Evolutionary conservation across 371 early-diverging fungal species (phyloP), one percentile per base, ranked within the genome.

Genomic region (Aphelidium insulamus): DNA sequence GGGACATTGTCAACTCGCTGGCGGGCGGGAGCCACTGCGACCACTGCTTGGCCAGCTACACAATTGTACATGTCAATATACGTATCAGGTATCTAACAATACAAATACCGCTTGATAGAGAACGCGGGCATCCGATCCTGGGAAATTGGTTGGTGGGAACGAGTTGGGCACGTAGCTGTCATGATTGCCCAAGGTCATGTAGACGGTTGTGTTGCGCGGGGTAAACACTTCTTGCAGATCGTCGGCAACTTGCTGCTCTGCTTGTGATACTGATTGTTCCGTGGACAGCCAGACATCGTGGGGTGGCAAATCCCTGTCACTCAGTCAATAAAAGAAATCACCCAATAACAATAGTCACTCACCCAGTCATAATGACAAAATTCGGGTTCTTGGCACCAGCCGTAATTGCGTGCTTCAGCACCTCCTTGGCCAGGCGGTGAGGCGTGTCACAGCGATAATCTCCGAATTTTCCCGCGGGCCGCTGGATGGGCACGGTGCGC

Each of bases 161-260:
- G 19, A 28, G 26, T 45, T 45, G 10, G 35, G 22, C 5, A 42
- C 41, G 4, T 34, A 34, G 3, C 33, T 11, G 29, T 45, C 46
- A 20, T 45, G 46, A 33, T 45, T 45, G 17, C 46, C 46, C 28
- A 45, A 23, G 15, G 29, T 21, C 15, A 38, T 41, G 15, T 36
- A 44, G 8, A 40, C 20, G n/a, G n/a, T n/a, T n/a, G n/a, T 28
- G 34, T 28, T 5, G 21, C 38, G 11, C 17, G 20, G 9, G 20
- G 12, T 2, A 37, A 23, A 14, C 23, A 37, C 23, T 38, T 38
- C 10, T 20, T 15, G 34, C 34, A 38, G 21, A 36, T 39, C 4
- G 4, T 11, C 38, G 22, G 16, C 21, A 8, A 26, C n/a, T 18
- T n/a, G 25, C 23, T 12, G n/a, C 33, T 10, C 38, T 20, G 18